Evolutionary conservation across 2,329 filamentous ascomycete species (phyloP).

Genomic region (Metarhizium anisopliae): DNA sequence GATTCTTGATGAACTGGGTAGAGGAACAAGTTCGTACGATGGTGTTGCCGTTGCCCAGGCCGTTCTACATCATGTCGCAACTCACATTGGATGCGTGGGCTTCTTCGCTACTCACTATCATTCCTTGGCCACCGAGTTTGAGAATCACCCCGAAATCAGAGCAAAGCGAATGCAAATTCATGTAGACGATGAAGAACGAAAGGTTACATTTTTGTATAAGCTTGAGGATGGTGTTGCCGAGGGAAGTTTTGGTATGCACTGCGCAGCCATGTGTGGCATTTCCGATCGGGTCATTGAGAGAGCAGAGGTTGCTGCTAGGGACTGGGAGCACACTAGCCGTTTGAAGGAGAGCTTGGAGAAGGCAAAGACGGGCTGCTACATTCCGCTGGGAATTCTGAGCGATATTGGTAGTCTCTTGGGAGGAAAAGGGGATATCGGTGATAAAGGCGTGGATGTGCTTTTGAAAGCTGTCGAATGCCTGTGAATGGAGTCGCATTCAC

Average conservation of each 20-base stretch:
- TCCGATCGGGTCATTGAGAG: slow-evolving; percentile 70
- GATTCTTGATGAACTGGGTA: slow-evolving; percentile 91
- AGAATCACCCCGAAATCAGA: slow-evolving; percentile 76
- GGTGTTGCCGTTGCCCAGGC: slow-evolving; percentile 94
- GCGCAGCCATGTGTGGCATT: slow-evolving; percentile 96
- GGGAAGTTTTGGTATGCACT: slow-evolving; percentile 98
- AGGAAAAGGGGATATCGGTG: slow-evolving; percentile 39
- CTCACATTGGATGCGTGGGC: slow-evolving; percentile 84
- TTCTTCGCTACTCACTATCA: slow-evolving; percentile 99
- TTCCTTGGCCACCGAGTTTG: slow-evolving; percentile 84
- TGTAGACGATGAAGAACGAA: slow-evolving; percentile 73
- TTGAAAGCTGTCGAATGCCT: slow-evolving; percentile 51
- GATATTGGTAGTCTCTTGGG: slow-evolving; percentile 74
- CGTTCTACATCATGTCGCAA: slow-evolving; percentile 91
- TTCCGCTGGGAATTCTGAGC: slow-evolving; percentile 79
- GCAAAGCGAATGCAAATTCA: slow-evolving; percentile 90
- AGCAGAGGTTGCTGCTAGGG: slow-evolving; percentile 78
- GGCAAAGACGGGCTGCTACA: slow-evolving; percentile 68
- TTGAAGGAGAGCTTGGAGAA: slow-evolving; percentile 82
- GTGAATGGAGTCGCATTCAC: slow-evolving; percentile 20
- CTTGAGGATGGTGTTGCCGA: slow-evolving; percentile 90
- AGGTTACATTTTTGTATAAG: slow-evolving; percentile 95
- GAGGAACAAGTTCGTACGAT: slow-evolving; percentile 91
- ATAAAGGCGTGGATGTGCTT: slow-evolving; percentile 49
- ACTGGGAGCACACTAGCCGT: slow-evolving; percentile 92